Evolutionary conservation across 768 basidiomycete species (phyloP).

Genomic region (Collybiopsis confluens): DNA sequence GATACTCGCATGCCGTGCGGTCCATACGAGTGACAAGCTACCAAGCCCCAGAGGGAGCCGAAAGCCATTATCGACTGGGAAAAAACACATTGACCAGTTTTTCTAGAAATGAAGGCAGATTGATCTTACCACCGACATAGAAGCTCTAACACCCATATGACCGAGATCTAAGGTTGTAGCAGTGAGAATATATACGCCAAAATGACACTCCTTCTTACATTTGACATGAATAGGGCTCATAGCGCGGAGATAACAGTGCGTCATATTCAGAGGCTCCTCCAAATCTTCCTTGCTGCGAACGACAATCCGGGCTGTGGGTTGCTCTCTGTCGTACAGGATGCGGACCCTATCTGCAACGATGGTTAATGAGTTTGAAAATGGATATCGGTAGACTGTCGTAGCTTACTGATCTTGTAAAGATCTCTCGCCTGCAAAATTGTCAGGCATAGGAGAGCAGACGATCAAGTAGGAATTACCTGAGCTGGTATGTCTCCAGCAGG

Average conservation of each 20-base stretch:
- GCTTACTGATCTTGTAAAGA: slow-evolving; percentile 63
- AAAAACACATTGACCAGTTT: not conserved
- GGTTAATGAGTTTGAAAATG: not conserved
- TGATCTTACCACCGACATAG: slow-evolving; percentile 73
- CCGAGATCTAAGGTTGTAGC: slow-evolving; percentile 45
- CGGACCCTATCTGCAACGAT: slow-evolving; percentile 62
- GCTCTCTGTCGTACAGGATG: slow-evolving; percentile 67
- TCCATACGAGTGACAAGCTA: slow-evolving; percentile 77
- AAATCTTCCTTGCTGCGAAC: slow-evolving; percentile 61
- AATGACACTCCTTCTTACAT: slow-evolving; percentile 38
- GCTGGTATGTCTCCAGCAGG: slow-evolving; percentile 67
- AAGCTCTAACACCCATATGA: slow-evolving; percentile 81
- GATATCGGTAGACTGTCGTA: not conserved
- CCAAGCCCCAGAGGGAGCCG: slow-evolving; percentile 75
- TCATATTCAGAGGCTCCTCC: slow-evolving; percentile 74
- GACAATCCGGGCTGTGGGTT: slow-evolving; percentile 70
- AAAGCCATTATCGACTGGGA: slow-evolving; percentile 73
- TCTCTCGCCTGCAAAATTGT: slow-evolving; percentile 49
- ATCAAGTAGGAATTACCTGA: slow-evolving; percentile 35
- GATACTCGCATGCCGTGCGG: slow-evolving; percentile 78
- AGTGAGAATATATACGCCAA: slow-evolving; percentile 9
- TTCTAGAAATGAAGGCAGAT: not conserved
- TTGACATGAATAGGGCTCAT: slow-evolving; percentile 86
- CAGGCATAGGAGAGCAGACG: not conserved
- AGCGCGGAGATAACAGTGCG: slow-evolving; percentile 77